Percentiles rank a stretch among this genome's conserved stretches.
Conservation (phyloP, 2,329 filamentous ascomycete species). For the Ceratocystis huliohia region DNA sequence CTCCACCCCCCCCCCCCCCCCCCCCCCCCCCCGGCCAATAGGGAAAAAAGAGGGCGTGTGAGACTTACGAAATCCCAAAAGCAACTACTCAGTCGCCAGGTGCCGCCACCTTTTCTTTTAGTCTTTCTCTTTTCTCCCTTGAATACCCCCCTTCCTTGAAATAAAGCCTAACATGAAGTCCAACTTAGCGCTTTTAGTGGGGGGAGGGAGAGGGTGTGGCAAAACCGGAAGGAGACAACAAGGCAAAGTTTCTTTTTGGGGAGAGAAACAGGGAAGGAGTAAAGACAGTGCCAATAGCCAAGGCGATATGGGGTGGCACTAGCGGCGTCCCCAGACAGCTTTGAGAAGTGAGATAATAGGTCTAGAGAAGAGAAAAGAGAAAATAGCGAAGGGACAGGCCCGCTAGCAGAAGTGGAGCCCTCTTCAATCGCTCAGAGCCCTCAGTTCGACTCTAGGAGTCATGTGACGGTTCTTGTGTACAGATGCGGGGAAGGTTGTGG, state of each 20-base stretch:
- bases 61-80: not conserved
- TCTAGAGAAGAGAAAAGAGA: not conserved
- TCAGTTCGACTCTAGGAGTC: not conserved
- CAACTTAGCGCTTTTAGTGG: not conserved
- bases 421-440: not conserved
- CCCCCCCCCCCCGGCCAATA: no score
- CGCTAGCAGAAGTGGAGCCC: not conserved
- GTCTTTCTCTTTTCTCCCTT: not conserved
- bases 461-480: conserved; percentile 4
- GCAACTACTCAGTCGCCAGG: not conserved
- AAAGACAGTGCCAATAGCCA: not conserved
- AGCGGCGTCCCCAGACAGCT: not conserved
- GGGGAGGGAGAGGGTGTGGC: not conserved
- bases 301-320: not conserved
- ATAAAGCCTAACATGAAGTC: not conserved
- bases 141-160: not conserved
- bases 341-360: not conserved
- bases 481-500: conserved; percentile 1
- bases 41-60: not conserved
- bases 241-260: not conserved
- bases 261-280: not conserved
- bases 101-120: not conserved
- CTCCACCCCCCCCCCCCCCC: not conserved
- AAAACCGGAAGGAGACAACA: conserved; percentile 3
- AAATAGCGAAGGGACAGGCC: not conserved